These are phyloP conservation scores for Elymus sibiricus DNA, from an alignment of 176 grass and related monocot genomes.

Conservation along the genomic window DNA sequence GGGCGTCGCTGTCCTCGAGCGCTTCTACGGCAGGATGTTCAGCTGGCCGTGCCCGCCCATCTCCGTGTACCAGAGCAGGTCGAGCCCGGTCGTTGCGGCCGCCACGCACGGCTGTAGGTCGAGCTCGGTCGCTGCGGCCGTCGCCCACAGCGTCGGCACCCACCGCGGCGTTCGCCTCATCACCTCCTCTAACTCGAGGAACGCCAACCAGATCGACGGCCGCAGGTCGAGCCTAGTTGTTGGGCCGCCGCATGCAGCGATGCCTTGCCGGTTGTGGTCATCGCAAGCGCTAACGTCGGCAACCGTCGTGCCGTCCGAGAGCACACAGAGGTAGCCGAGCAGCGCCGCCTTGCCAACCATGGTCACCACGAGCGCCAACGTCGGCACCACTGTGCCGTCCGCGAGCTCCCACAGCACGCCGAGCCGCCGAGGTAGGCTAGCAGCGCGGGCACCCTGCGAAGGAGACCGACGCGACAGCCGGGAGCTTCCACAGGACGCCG, in stretches of 20 bases:
- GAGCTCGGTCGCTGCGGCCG: no score
- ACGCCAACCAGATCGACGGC: constrained; percentile 26
- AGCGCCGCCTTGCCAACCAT: constrained; percentile 20
- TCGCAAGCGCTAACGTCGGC: background rate
- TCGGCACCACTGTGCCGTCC: background rate
- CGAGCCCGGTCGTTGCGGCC: no score
- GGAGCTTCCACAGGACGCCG: constrained; percentile 30
- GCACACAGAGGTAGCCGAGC: no score
- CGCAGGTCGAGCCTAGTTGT: constrained; percentile 29
- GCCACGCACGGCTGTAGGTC: no score
- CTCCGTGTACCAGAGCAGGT: no score
- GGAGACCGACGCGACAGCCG: constrained; percentile 7
- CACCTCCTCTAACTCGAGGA: background rate
- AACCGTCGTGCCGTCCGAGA: background rate
- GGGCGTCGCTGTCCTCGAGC: no score
- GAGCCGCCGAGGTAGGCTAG: constrained; percentile 20
- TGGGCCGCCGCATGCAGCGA: constrained; percentile 14
- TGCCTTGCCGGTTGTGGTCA: background rate
- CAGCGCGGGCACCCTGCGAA: constrained; percentile 30
- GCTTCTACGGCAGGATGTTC: no score
- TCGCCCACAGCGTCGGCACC: no score
- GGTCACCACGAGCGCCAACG: constrained; percentile 10
- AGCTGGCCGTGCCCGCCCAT: no score
- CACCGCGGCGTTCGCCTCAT: no score
- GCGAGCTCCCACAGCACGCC: constrained; percentile 13